Base-by-base conservation (phyloP, 768 basidiomycete species). In the Boletus subcaerulescens region DNA sequence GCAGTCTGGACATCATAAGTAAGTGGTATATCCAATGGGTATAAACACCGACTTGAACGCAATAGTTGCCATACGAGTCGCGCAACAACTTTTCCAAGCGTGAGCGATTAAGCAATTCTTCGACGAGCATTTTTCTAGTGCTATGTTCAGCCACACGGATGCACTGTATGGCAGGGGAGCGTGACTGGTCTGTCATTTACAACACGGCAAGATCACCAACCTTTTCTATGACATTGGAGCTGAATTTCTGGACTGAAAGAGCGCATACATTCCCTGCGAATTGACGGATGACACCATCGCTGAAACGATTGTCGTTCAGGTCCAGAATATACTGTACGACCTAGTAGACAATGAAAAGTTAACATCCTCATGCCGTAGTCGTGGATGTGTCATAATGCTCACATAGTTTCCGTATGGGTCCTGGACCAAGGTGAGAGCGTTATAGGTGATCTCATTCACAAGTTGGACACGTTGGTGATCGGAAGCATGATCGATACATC, bases 321-420 rank as follows among this genome's bases (percentile, higher is more conserved):
- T 99, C 97, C 56, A 99, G 82, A 57, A 98, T 97, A 70, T 99
- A 99, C 83, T 99, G 95, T 35, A 95, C 92, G 62, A 94, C 89
- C 91, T 92, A 57, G n/a, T 17, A 47, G 56, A 43, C 60, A 4
- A 41, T 44, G 29, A 55, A 46, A 45, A n/a, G 31, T 58, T 44
- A 32, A 31, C n/a, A 45, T 18, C 7, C 7, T 26, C 29, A 26
- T 17, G 50, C 4, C 1, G 17, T 33, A 8, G 24, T 4, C 8
- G 29, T 32, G 4, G 2, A 33, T 24, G 14, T 55, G 48, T 51
- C 24, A 22, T 55, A 38, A 8, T 9, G 75, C 85, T 65, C 57
- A 89, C 91, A 66, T 93, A 94, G 76, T 94, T 93, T 66, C 91
- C 91, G 59, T 91, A 93, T 40, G 96, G 96, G 70, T 98, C 96